Evolutionary conservation across 192 early-diverging fungal species (phyloP), one percentile per base, ranked within the genome.

Genomic region (Linnemannia elongata): DNA sequence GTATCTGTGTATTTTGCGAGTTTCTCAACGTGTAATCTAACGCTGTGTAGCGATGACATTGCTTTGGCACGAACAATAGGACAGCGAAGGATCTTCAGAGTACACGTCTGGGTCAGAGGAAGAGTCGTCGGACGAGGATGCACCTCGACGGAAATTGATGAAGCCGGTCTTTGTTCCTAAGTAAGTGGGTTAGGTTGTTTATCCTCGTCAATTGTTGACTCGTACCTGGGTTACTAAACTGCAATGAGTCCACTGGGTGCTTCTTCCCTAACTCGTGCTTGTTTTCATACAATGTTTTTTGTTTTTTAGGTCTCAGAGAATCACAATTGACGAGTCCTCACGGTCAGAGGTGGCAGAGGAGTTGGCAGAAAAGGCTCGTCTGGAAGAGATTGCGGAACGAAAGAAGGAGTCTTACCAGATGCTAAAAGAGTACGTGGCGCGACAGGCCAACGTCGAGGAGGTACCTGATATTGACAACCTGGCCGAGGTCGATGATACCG

Each of bases 161-260:
- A 98, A 98, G 82, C 98, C 98, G 5, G 92, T 98, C 30, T 99
- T 99, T 91, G 93, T 98, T 60, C 94, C 97, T 81, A 99, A 97
- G 95, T 95, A 94, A 49, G 90, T 82, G 22, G 8, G 24, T 4
- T 72, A 45, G 7, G 0, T 41, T 69, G 38, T 22, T 73, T 41
- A 42, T 42, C 27, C 3, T 52, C 20, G 5, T 52, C 49, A 4
- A 52, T 52, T 20, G 20, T 52, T 52, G 49, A 0, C 49, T 52
- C 20, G 15, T 18, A 52, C 22, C 78, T 30, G 22, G 4, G 18
- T 20, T 49, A 49, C 5, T 3, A 49, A 49, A 20, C 2, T 57
- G 69, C 41, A 44, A 57, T 45, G 38, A 3, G 72, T 66, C 49
- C 17, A 22, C 18, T 52, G 49, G 18, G 49, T 18, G 18, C 6